Conservation (phyloP, 192 early-diverging fungal species). For the Radiomyces spectabilis region DNA sequence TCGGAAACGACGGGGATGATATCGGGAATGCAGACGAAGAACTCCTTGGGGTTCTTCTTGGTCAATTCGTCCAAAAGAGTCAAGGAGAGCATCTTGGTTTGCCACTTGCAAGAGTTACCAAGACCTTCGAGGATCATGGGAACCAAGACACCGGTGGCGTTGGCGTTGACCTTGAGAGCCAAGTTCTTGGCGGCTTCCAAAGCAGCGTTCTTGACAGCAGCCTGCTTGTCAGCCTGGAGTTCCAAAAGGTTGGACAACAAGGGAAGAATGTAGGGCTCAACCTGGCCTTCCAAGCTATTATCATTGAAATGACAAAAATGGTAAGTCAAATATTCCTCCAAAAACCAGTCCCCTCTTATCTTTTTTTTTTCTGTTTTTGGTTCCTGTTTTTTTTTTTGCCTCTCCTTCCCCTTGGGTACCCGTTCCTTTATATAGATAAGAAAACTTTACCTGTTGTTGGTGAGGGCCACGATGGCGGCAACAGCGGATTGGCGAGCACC, state of each 20-base stretch:
- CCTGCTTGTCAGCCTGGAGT: constrained; percentile 49
- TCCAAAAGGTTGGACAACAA: constrained; percentile 58
- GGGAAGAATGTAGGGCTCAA: constrained; percentile 60
- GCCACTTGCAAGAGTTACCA: constrained; percentile 70
- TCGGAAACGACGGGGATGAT: constrained; percentile 69
- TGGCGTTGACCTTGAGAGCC: constrained; percentile 33
- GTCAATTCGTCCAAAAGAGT: constrained; percentile 36
- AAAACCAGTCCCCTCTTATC: too few species aligned
- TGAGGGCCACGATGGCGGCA: constrained; percentile 50
- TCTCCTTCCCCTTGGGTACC: too few species aligned
- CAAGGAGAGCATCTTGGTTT: constrained; percentile 54
- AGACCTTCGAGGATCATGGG: constrained; percentile 58
- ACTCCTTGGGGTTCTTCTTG: constrained; percentile 36
- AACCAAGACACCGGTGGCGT: constrained; percentile 45
- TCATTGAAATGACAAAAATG: background rate
- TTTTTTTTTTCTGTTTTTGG: too few species aligned
- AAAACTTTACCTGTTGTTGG: too few species aligned
- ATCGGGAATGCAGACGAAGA: constrained; percentile 44
- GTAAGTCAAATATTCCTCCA: too few species aligned
- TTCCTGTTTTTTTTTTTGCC: too few species aligned
- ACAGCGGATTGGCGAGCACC: constrained; percentile 57
- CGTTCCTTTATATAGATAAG: too few species aligned
- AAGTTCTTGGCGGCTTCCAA: constrained; percentile 35
- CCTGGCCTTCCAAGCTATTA: constrained; percentile 34
- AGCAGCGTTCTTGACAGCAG: constrained; percentile 35